A percentile compares a stretch with the other conserved stretches of the same genome.
Evolutionary conservation across 2,329 filamentous ascomycete genomes (phyloP).

Genomic region (Zymoseptoria brevis): DNA sequence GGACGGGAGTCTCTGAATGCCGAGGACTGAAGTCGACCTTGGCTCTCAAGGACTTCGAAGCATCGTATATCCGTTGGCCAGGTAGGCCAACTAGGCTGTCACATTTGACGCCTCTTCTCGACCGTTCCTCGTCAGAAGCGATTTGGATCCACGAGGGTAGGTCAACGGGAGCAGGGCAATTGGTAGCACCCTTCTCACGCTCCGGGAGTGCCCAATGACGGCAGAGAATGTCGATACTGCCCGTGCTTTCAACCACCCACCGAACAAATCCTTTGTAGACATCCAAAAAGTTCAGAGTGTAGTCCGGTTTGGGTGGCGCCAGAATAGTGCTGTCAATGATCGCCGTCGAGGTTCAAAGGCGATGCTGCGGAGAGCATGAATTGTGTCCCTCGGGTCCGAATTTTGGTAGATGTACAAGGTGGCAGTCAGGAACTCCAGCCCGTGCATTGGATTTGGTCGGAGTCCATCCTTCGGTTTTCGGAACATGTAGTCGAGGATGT

Average conservation of each 20-base stretch:
- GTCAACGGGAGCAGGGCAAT: background rate
- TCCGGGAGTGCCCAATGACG: constrained; percentile 18
- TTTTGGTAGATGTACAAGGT: background rate
- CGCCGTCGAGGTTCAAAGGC: background rate
- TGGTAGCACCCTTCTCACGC: background rate
- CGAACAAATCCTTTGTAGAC: constrained; percentile 17
- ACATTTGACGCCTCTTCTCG: background rate
- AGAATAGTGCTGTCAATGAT: background rate
- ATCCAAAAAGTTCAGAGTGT: constrained; percentile 3
- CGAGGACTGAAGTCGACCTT: background rate
- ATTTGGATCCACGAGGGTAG: constrained; percentile 8
- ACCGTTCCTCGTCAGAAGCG: background rate
- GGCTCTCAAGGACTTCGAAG: background rate
- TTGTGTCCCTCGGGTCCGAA: constrained; percentile 3
- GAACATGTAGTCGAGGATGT: constrained; percentile 4
- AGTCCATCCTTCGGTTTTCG: background rate
- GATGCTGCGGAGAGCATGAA: background rate
- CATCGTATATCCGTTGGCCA: background rate
- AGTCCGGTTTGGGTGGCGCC: constrained; percentile 1
- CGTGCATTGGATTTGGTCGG: background rate
- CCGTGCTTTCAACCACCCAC: constrained; percentile 7
- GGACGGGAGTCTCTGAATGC: background rate
- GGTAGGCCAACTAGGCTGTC: constrained; percentile 6
- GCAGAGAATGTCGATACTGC: constrained; percentile 21
- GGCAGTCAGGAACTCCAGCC: constrained; percentile 8